Evolutionary conservation across 2,329 filamentous ascomycete genomes (phyloP).

Genomic region (Penicillium olsonii): DNA sequence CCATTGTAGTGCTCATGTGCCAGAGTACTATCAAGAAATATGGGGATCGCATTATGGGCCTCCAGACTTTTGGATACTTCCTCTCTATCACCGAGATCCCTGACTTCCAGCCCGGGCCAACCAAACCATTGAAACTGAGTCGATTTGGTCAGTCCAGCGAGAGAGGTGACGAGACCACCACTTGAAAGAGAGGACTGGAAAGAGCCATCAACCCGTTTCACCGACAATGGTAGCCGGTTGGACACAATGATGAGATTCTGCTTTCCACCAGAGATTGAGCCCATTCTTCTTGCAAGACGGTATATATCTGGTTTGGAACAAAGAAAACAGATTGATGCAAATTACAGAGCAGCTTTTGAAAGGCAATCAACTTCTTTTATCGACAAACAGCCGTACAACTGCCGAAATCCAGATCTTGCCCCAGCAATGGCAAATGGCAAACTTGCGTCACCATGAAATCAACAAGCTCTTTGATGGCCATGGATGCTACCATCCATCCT

Average conservation of each 20-base stretch:
- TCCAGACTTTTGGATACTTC: slow-evolving; percentile 71
- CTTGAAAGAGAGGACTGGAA: slow-evolving; percentile 89
- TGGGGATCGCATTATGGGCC: slow-evolving; percentile 78
- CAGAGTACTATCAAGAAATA: slow-evolving; percentile 84
- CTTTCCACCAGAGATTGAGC: slow-evolving; percentile 15
- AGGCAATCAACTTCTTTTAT: neutral
- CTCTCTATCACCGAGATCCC: slow-evolving; percentile 68
- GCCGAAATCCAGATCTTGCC: slow-evolving; percentile 10
- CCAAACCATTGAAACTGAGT: slow-evolving; percentile 95
- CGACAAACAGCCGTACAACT: neutral
- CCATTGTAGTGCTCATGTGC: slow-evolving; percentile 94
- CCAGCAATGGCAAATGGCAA: slow-evolving; percentile 15
- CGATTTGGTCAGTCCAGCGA: slow-evolving; percentile 83
- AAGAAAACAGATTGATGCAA: neutral
- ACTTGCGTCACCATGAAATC: slow-evolving; percentile 22
- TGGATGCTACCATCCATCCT: too few relatives aligned
- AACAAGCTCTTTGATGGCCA: neutral
- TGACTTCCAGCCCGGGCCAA: slow-evolving; percentile 87
- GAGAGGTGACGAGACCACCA: slow-evolving; percentile 83
- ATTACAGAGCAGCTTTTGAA: neutral
- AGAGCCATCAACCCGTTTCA: slow-evolving; percentile 79
- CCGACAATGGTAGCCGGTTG: slow-evolving; percentile 88
- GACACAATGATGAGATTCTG: slow-evolving; percentile 69
- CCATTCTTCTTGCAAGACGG: slow-evolving; percentile 6
- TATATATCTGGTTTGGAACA: neutral